Conservation (phyloP, 2,329 filamentous ascomycete genomes). For the Scortechinia acanthostroma region DNA sequence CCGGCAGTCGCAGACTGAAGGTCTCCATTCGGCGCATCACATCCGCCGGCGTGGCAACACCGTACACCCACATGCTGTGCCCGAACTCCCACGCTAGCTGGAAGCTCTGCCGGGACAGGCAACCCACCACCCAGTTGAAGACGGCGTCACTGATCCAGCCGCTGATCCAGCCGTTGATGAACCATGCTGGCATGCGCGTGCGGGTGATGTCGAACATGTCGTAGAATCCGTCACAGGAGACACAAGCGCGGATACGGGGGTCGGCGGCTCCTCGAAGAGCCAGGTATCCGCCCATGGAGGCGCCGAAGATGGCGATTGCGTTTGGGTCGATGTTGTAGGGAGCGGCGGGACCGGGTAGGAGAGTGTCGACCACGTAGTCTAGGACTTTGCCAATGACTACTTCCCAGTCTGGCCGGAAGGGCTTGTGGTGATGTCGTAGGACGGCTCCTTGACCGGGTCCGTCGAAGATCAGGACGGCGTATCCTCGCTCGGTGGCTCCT, state of each 20-base stretch:
- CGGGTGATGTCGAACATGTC: conserved; percentile 18
- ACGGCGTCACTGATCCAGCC: conserved; percentile 16
- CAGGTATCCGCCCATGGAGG: conserved; percentile 34
- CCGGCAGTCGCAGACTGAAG: conserved; percentile 6
- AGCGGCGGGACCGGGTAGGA: conserved; percentile 8
- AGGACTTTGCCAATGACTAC: conserved; percentile 19
- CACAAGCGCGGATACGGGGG: conserved; percentile 30
- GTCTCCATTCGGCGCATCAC: conserved; percentile 9
- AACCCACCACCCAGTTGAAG: conserved; percentile 12
- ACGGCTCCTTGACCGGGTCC: conserved; percentile 34
- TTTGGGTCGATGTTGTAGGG: conserved; percentile 23
- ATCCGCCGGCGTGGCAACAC: conserved; percentile 7
- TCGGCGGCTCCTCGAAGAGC: conserved; percentile 31
- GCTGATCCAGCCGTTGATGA: conserved; percentile 12
- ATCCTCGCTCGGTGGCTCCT: conserved; percentile 19
- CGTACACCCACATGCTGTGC: conserved; percentile 8
- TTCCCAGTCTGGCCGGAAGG: conserved; percentile 28
- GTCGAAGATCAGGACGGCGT: conserved; percentile 33
- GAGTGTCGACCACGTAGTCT: conserved; percentile 13
- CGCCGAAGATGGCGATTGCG: conserved; percentile 24
- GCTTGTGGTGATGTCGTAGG: conserved; percentile 14
- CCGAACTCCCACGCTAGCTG: conserved; percentile 15
- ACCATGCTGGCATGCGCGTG: conserved; percentile 11
- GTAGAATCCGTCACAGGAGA: conserved; percentile 26
- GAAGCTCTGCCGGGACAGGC: conserved; percentile 9